Evolutionary conservation across 2,329 filamentous ascomycete genomes (phyloP).

Genomic region (Zalaria sp.): DNA sequence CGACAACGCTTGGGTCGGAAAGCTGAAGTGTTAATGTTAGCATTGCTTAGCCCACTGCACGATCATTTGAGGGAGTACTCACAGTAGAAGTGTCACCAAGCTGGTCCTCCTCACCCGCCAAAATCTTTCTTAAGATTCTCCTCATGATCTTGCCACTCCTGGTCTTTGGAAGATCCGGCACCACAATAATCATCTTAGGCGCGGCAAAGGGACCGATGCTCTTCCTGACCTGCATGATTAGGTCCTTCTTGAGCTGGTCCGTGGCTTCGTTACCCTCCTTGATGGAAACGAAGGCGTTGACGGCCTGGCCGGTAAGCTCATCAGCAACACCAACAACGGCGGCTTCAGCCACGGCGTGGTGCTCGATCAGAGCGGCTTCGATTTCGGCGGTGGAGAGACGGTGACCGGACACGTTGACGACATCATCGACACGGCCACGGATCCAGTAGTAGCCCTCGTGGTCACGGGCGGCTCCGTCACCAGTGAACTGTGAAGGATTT

Average conservation of each 20-base stretch:
- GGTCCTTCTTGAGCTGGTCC: conserved; percentile 80
- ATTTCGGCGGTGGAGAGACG: conserved; percentile 95
- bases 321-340: conserved; percentile 88
- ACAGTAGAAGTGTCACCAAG: conserved; percentile 86
- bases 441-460: conserved; percentile 99
- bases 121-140: conserved; percentile 88
- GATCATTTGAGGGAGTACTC: conserved; percentile 25
- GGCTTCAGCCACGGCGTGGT: conserved; percentile 77
- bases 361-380: conserved; percentile 90
- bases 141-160: conserved; percentile 98
- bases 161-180: conserved; percentile 93
- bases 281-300: conserved; percentile 90
- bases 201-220: conserved; percentile 96
- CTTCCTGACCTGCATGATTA: conserved; percentile 88
- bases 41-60: neutral
- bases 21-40: conserved; percentile 38
- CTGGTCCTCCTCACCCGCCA: conserved; percentile 94
- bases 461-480: conserved; percentile 88
- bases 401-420: conserved; percentile 95
- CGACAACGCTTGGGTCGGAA: conserved; percentile 78
- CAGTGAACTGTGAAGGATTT: conserved; percentile 52
- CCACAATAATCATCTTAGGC: conserved; percentile 81
- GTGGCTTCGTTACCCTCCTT: conserved; percentile 67
- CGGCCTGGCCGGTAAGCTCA: conserved; percentile 90
- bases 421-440: conserved; percentile 91